phyloP scores from a whole-genome alignment of 2,329 filamentous ascomycete species.

The Talaromyces piceae region DNA sequence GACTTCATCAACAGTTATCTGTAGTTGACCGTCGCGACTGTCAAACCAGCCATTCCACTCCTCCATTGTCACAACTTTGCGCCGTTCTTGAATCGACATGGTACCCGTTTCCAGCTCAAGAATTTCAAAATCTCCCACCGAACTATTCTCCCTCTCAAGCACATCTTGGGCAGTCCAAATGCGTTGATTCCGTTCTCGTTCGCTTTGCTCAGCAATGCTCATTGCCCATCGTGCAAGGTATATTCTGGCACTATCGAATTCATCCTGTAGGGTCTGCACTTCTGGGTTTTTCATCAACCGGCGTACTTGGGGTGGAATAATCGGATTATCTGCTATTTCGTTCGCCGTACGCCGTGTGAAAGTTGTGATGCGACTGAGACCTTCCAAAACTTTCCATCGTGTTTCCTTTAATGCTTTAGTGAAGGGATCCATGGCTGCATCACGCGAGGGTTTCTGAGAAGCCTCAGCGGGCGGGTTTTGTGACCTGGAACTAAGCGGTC shows the following conservation, averaged over 20 bases:
- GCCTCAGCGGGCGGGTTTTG: conserved; percentile 32
- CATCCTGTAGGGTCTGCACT: conserved; percentile 89
- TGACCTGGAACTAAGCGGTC: conserved; percentile 36
- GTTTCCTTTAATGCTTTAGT: conserved; percentile 92
- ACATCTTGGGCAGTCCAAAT: conserved; percentile 94
- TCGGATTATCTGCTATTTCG: conserved; percentile 84
- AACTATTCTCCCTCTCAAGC: conserved; percentile 86
- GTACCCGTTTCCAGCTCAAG: conserved; percentile 69
- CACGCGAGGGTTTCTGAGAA: conserved; percentile 34
- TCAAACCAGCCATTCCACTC: conserved; percentile 96
- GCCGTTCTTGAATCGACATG: conserved; percentile 66
- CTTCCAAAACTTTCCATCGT: conserved; percentile 92
- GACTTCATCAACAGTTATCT: conserved; percentile 80
- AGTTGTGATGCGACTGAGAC: conserved; percentile 93
- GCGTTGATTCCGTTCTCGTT: conserved; percentile 72
- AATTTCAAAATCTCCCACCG: conserved; percentile 92
- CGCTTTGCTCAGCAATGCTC: conserved; percentile 96
- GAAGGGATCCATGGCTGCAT: conserved; percentile 83
- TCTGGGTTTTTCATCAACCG: conserved; percentile 83
- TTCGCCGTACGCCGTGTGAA: conserved; percentile 90
- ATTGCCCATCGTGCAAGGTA: conserved; percentile 97
- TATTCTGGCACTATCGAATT: conserved; percentile 91
- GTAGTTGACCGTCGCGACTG: conserved; percentile 60
- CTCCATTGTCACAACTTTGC: conserved; percentile 67
- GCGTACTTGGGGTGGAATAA: conserved; percentile 78